Conservation (phyloP, 306 rosid species). For the Coriaria nepalensis region DNA sequence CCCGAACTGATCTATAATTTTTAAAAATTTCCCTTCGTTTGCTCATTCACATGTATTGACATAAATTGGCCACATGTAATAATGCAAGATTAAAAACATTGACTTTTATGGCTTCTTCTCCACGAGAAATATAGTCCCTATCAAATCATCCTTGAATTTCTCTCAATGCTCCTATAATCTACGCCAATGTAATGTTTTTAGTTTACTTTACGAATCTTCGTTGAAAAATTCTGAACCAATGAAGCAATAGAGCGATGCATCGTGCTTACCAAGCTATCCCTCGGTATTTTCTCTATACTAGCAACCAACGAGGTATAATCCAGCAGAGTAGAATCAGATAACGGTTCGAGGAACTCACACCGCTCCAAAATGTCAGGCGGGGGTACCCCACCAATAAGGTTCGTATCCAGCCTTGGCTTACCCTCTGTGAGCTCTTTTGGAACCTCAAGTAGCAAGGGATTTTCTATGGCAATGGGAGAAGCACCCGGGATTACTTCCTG, state of each 20-base stretch:
- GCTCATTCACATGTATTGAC: too few species aligned
- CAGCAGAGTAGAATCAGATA: conserved; percentile 33
- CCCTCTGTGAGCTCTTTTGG: conserved; percentile 47
- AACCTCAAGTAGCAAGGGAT: conserved; percentile 19
- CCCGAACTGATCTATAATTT: too few species aligned
- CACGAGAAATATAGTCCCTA: too few species aligned
- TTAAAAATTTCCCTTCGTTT: too few species aligned
- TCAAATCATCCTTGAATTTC: too few species aligned
- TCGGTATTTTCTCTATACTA: conserved; percentile 35
- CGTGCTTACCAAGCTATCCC: conserved; percentile 26
- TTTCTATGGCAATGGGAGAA: conserved; percentile 48
- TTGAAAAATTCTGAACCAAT: conserved; percentile 19
- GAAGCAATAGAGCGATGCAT: conserved; percentile 21
- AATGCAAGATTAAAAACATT: too few species aligned
- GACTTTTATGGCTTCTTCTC: too few species aligned
- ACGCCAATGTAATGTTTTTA: not conserved
- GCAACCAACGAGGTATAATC: conserved; percentile 54
- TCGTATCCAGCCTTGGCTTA: conserved; percentile 58
- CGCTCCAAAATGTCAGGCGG: conserved; percentile 46
- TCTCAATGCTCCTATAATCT: too few species aligned
- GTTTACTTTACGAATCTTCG: conserved; percentile 18
- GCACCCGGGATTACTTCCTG: conserved; percentile 89
- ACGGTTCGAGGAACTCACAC: conserved; percentile 84
- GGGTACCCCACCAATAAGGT: conserved; percentile 70
- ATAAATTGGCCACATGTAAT: too few species aligned